A percentile compares a stretch with the other conserved stretches of the same genome.
Conservation (phyloP, 192 early-diverging fungal genomes). For the Backusella morwellensis region DNA sequence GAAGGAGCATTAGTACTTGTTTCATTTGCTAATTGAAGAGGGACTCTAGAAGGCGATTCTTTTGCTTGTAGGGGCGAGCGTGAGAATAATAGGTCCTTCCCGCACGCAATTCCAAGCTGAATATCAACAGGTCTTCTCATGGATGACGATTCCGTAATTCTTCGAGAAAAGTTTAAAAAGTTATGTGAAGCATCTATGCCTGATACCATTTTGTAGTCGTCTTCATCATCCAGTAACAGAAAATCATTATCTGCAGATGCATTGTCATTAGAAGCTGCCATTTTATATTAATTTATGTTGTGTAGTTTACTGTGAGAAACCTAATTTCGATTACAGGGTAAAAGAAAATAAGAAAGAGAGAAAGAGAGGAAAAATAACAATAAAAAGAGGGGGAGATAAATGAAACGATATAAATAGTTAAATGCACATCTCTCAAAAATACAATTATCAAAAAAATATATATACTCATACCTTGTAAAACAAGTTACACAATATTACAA, state of each 20-base stretch:
- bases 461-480: background rate
- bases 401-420: background rate
- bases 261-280: background rate
- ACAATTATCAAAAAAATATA: background rate
- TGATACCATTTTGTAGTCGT: background rate
- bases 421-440: constrained; percentile 3
- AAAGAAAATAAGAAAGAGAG: background rate
- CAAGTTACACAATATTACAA: background rate
- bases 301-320: background rate
- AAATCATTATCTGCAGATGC: background rate
- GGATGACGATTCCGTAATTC: background rate
- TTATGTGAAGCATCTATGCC: background rate
- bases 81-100: background rate
- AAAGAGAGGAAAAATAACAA: background rate
- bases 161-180: constrained; percentile 13
- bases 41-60: background rate
- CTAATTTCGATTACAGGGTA: background rate
- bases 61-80: background rate
- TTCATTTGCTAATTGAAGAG: background rate
- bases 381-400: background rate
- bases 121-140: constrained; percentile 18
- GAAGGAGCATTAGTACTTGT: background rate
- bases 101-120: constrained; percentile 16
- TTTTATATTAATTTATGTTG: background rate
- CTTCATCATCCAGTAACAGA: background rate